These are phyloP conservation scores for Metschnikowia baotianmanensis DNA, from an alignment of 805 yeast genomes.

Conservation along the genomic window DNA sequence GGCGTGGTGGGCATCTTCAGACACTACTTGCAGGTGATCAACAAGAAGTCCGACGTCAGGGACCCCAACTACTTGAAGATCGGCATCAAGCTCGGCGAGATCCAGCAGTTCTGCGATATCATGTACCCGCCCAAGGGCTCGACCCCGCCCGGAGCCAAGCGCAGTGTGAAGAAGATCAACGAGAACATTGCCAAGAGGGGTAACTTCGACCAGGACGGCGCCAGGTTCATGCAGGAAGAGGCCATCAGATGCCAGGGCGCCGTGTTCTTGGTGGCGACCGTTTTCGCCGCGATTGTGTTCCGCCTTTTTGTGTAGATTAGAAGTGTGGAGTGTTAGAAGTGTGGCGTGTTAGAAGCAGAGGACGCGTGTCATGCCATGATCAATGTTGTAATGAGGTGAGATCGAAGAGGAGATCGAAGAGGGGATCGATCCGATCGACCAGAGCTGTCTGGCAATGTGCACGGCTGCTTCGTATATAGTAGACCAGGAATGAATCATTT, in stretches of 20 bases:
- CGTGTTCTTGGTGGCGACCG: constrained; percentile 8
- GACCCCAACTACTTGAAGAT: constrained; percentile 86
- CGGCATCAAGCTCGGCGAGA: constrained; percentile 82
- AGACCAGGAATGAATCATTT: too few relatives aligned
- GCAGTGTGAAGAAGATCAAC: constrained; percentile 36
- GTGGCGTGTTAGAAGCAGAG: too few relatives aligned
- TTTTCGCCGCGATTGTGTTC: constrained; percentile 9
- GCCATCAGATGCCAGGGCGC: constrained; percentile 12
- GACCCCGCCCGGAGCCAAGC: constrained; percentile 51
- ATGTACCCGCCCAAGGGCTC: constrained; percentile 56
- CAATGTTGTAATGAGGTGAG: too few relatives aligned
- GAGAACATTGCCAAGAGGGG: constrained; percentile 37
- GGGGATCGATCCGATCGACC: too few relatives aligned
- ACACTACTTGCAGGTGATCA: constrained; percentile 69
- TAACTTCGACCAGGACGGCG: constrained; percentile 36
- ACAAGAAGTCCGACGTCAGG: constrained; percentile 69
- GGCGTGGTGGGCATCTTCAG: constrained; percentile 78
- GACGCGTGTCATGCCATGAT: too few relatives aligned
- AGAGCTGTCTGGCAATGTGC: too few relatives aligned
- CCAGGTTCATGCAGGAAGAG: constrained; percentile 21
- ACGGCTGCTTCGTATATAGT: too few relatives aligned
- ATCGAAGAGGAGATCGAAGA: too few relatives aligned
- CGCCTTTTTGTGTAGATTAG: constrained; percentile 1
- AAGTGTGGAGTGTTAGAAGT: not conserved
- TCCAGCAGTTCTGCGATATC: constrained; percentile 82